A percentile compares a stretch with the other conserved stretches of the same genome.
These are phyloP conservation scores for Lumnitzera littorea DNA, from an alignment of 345 rosid genomes.

Conservation along the genomic window DNA sequence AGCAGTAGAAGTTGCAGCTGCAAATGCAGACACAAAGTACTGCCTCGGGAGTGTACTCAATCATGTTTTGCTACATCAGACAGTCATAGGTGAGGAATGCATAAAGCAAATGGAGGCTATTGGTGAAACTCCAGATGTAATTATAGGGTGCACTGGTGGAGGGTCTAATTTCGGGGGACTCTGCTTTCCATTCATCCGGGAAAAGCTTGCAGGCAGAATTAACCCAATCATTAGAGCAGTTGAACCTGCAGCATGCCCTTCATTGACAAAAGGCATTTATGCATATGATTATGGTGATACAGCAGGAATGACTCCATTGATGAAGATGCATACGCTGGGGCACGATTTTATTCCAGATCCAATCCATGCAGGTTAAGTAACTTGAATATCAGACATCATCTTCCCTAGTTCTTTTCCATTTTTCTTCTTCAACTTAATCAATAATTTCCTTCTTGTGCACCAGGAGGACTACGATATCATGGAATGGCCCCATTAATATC, in stretches of 20 bases:
- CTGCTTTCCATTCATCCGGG: slow-evolving; percentile 83
- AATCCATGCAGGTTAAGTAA: slow-evolving; percentile 69
- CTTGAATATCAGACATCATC: background rate
- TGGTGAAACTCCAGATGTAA: slow-evolving; percentile 79
- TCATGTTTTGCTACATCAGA: slow-evolving; percentile 92
- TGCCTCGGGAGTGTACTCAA: slow-evolving; percentile 89
- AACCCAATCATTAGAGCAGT: slow-evolving; percentile 76
- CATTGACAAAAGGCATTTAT: slow-evolving; percentile 73
- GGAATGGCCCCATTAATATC: slow-evolving; percentile 94
- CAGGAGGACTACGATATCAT: slow-evolving; percentile 90
- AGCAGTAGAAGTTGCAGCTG: slow-evolving; percentile 86
- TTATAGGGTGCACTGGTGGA: slow-evolving; percentile 93
- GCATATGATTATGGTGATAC: slow-evolving; percentile 91
- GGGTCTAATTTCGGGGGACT: slow-evolving; percentile 95
- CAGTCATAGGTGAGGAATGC: slow-evolving; percentile 91
- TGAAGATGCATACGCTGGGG: slow-evolving; percentile 99
- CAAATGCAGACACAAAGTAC: slow-evolving; percentile 66
- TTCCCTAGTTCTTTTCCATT: slow-evolving; percentile 2
- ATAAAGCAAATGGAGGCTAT: slow-evolving; percentile 71
- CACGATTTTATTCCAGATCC: slow-evolving; percentile 97
- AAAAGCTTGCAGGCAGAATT: slow-evolving; percentile 77
- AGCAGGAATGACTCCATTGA: slow-evolving; percentile 87
- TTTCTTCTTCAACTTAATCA: slow-evolving; percentile 3
- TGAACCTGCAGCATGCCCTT: slow-evolving; percentile 92
- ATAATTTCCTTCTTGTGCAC: slow-evolving; percentile 6